Evolutionary conservation across 495 filamentous ascomycete species (phyloP).

Genomic region (Aspergillus steynii): DNA sequence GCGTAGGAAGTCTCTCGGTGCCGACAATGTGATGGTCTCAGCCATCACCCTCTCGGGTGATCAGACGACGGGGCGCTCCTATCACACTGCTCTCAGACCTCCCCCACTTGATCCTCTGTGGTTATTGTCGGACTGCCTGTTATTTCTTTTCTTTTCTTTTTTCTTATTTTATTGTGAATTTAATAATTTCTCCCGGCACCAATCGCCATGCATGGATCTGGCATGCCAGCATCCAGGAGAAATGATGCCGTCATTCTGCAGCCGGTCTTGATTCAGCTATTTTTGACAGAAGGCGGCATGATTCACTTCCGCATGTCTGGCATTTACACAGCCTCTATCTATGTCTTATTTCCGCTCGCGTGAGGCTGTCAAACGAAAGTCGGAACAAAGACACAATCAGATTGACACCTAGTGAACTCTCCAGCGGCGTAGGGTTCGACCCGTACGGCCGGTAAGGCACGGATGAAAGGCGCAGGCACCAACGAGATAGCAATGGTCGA

Average conservation of each 20-base stretch:
- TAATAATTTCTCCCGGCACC: too few species aligned
- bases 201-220: neutral
- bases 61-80: constrained; percentile 21
- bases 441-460: constrained; percentile 10
- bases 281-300: too few species aligned
- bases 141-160: neutral
- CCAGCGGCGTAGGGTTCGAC: constrained; percentile 3
- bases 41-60: constrained; percentile 12
- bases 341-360: too few species aligned
- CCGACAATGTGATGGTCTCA: constrained; percentile 9
- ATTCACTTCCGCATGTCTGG: too few species aligned
- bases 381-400: neutral
- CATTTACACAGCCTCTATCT: too few species aligned
- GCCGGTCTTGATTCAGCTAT: too few species aligned
- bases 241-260: neutral
- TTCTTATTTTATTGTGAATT: too few species aligned
- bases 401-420: neutral
- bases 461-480: constrained; percentile 6
- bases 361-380: too few species aligned
- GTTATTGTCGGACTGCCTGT: neutral
- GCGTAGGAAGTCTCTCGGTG: neutral
- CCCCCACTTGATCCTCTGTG: constrained; percentile 1
- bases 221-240: neutral
- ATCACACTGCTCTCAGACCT: constrained; percentile 14
- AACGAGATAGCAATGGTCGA: neutral